Evolutionary conservation across 139 green algal species (phyloP).

Genomic region (Protoeuglena noctilucae): DNA sequence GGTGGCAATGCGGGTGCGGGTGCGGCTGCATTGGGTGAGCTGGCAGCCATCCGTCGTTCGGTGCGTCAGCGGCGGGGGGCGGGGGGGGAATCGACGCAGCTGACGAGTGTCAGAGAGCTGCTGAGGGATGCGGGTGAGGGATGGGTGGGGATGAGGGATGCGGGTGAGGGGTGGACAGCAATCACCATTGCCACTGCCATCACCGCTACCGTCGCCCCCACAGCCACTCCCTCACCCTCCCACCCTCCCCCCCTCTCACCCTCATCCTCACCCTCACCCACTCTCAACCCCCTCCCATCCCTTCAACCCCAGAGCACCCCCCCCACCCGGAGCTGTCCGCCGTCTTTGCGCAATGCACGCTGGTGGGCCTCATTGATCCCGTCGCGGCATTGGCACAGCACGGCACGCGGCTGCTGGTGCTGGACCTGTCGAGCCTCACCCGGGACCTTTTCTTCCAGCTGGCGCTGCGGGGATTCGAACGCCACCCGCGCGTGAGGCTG

Average conservation of each 20-base stretch:
- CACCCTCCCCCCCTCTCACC: too few species aligned
- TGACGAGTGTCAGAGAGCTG: conserved; percentile 13
- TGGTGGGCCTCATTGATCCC: conserved; percentile 66
- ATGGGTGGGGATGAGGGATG: too few species aligned
- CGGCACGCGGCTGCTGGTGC: conserved; percentile 68
- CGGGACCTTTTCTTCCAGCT: conserved; percentile 77
- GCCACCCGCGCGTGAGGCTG: conserved; percentile 24
- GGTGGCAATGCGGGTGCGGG: neutral
- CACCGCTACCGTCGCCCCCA: too few species aligned
- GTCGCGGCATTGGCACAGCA: conserved; percentile 55
- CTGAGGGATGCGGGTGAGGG: neutral
- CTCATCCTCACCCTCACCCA: too few species aligned
- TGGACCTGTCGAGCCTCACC: conserved; percentile 39
- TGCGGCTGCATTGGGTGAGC: too few species aligned
- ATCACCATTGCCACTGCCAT: too few species aligned
- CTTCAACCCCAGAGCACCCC: conserved; percentile 11
- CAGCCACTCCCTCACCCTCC: too few species aligned
- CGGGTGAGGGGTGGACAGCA: too few species aligned
- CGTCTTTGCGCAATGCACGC: conserved; percentile 43
- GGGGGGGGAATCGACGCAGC: neutral
- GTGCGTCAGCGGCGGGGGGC: too few species aligned
- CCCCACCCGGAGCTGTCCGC: conserved; percentile 41
- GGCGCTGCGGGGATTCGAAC: conserved; percentile 32
- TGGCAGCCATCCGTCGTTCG: too few species aligned
- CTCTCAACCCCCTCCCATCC: too few species aligned